Percentiles rank a stretch among this genome's conserved stretches.
Conservation (phyloP, 768 basidiomycete species). For the Kwoniella dendrophila region DNA sequence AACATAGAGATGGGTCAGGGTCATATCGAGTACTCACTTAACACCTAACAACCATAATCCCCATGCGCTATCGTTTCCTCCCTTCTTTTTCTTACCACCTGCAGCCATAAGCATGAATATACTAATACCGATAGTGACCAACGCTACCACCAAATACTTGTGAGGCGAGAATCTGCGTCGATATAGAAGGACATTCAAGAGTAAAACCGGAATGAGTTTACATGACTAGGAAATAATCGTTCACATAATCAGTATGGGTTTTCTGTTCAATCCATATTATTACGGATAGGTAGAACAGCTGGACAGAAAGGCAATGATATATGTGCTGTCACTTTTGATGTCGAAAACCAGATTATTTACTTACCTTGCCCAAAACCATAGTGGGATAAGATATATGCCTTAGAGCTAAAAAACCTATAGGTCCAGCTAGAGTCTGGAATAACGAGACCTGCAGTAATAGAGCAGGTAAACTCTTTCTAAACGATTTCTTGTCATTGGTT, state of each 20-base stretch:
- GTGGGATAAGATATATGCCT: slow-evolving; percentile 97
- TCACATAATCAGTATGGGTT: slow-evolving; percentile 4
- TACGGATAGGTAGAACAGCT: too few relatives aligned
- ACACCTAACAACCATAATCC: slow-evolving; percentile 58
- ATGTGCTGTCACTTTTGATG: neutral
- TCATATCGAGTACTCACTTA: slow-evolving; percentile 44
- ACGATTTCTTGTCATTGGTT: slow-evolving; percentile 14
- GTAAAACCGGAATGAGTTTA: slow-evolving; percentile 90
- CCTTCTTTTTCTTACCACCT: slow-evolving; percentile 53
- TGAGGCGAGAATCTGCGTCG: slow-evolving; percentile 87
- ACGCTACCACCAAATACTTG: slow-evolving; percentile 92
- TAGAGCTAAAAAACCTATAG: slow-evolving; percentile 93
- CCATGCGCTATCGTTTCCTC: slow-evolving; percentile 60
- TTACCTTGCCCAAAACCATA: slow-evolving; percentile 88
- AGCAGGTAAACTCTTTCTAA: slow-evolving; percentile 32
- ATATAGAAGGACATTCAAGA: slow-evolving; percentile 95
- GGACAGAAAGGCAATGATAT: too few relatives aligned
- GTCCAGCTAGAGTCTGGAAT: slow-evolving; percentile 86
- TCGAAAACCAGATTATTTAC: neutral
- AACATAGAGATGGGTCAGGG: neutral
- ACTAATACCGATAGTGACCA: slow-evolving; percentile 88
- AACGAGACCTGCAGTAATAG: slow-evolving; percentile 70
- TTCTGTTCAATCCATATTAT: too few relatives aligned
- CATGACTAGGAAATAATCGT: slow-evolving; percentile 63
- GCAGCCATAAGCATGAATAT: slow-evolving; percentile 81